phyloP scores from a whole-genome alignment of 73 alveolate genomes.

The Paramecium tetraurelia region DNA sequence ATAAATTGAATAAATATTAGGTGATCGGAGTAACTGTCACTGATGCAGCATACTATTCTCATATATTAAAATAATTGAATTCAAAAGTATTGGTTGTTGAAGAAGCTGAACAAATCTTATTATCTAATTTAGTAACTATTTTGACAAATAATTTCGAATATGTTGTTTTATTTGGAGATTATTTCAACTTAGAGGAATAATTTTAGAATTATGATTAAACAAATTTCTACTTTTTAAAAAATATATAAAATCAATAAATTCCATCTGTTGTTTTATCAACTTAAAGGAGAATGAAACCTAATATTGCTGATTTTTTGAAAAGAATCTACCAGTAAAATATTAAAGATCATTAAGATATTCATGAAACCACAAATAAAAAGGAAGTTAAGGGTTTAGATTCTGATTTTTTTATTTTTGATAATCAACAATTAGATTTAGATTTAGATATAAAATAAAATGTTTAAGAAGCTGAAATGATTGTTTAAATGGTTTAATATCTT shows the following conservation, averaged over 20 bases:
- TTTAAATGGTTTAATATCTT: constrained; percentile 72
- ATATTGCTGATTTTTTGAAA: constrained; percentile 75
- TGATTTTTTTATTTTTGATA: constrained; percentile 73
- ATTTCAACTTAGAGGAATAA: constrained; percentile 75
- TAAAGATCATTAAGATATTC: constrained; percentile 55
- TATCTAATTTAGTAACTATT: constrained; percentile 73
- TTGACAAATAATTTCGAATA: constrained; percentile 67
- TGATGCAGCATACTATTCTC: constrained; percentile 78
- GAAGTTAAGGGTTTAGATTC: constrained; percentile 64
- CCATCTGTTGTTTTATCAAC: constrained; percentile 58
- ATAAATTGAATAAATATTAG: background rate
- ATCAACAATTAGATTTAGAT: constrained; percentile 61
- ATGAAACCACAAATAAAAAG: constrained; percentile 8
- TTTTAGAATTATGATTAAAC: constrained; percentile 63
- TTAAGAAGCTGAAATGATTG: constrained; percentile 75
- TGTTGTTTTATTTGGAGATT: constrained; percentile 86
- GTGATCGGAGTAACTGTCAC: constrained; percentile 89
- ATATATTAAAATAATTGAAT: constrained; percentile 68
- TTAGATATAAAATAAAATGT: constrained; percentile 68
- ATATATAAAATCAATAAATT: background rate
- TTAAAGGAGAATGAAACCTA: constrained; percentile 89
- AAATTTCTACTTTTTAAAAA: constrained; percentile 79
- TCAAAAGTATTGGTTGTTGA: constrained; percentile 81
- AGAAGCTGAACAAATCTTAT: constrained; percentile 93
- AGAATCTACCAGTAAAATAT: constrained; percentile 63